Evolutionary conservation across 805 yeast genomes (phyloP), one percentile per base, ranked within the genome.

Genomic region (Spathaspora arborariae): DNA sequence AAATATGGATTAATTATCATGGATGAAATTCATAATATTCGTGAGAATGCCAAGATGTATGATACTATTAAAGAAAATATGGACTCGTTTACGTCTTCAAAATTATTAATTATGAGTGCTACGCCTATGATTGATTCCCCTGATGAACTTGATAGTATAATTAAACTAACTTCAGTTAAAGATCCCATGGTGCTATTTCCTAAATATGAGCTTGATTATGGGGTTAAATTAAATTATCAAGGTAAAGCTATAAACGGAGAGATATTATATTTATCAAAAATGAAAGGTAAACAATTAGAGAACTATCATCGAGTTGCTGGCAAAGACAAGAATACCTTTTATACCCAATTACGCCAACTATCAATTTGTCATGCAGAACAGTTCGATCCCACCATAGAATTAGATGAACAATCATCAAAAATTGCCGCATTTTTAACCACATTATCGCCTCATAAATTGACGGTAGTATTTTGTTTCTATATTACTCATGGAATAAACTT

Each of bases 361-460:
- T 37, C 40, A 7, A 37, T 37, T 37, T 6, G 24, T 19, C 7
- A 8, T 20, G 5, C n/a, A 7, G 5, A 6, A 19, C 7, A 11
- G n/a, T 37, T 11, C n/a, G 40, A 37, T 37, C 13, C 20, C 5
- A 7, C 20, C n/a, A 37, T 37, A 6, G 5, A 21, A 13, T 19
- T 37, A 37, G 40, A 37, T 6, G 40, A 37, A 37, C 40, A 37
- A 37, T 37, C 40, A 37, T 37, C 40, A 7, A 37, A 37, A 37
- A 37, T 37, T 6, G n/a, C 5, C 13, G 9, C 5, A 19, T 37
- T 37, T 7, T 5, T 37, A 5, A n/a, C 5, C 5, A 20, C 5
- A 7, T 6, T 37, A 19, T 5, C 5, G n/a, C n/a, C 16, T 11
- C 5, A 16, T 19, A n/a, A 7, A 6, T 9, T 13, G 5, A 37